Evolutionary conservation across 1,284 basidiomycete species (phyloP), one percentile per base, ranked within the genome.

Genomic region (Pascua sp.): DNA sequence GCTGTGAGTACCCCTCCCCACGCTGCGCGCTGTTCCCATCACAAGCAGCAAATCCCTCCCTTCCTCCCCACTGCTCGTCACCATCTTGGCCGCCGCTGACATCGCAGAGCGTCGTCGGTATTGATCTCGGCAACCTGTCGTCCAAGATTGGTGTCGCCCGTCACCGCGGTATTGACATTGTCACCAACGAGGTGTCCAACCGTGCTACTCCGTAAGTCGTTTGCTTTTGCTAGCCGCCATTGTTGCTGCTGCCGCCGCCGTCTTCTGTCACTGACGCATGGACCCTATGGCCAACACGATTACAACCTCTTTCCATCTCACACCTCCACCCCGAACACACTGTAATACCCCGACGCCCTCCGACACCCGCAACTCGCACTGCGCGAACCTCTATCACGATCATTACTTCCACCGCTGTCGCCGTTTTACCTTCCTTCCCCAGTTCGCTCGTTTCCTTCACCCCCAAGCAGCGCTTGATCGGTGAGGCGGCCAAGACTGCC

Each of bases 121-220:
- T 94, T 69, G 91, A 95, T 82, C 84, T 94, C 75, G 91, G 91
- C 73, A 86, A 90, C 61, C 83, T 92, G 38, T 85, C 87, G 77
- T 89, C 87, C 79, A 91, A 92, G 88, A 91, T 95, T 76, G 91
- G 91, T 81, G 90, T 94, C 65, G 91, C 91, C 37, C 84, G 91
- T 78, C 87, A 90, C 79, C 84, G 90, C 71, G 91, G 91, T 71
- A 92, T 95, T 79, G 91, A 95, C 83, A 91, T 95, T 77, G 91
- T 95, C 79, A 81, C 85, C 65, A 97, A 97, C 78, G 93, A 96
- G 78, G 91, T 94, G 60, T 95, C 91, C 15, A 96, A 95, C 82
- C 88, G 93, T 63, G 83, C 86, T 40, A 96, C 93, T 45, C 93
- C 92, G 90, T 94, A 64, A 70, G 90, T 77, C 13, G 15, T 18